phyloP scores from a whole-genome alignment of 1,284 basidiomycete species.

The Sporisorium iseilematis-ciliati region DNA sequence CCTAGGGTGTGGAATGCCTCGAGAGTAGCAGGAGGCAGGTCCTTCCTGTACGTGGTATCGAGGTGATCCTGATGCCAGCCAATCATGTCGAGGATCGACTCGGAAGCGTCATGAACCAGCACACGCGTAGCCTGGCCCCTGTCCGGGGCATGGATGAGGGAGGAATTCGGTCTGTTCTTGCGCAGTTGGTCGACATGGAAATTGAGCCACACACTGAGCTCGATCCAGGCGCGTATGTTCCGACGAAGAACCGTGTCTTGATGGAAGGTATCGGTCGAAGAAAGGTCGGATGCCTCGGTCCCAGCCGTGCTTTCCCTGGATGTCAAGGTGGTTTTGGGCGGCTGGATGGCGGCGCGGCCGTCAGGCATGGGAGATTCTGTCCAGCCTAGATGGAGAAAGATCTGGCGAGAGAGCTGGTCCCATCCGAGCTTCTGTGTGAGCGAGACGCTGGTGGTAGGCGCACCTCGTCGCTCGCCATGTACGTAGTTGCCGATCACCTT shows the following conservation, averaged over 20 bases:
- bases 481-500: conserved; percentile 48
- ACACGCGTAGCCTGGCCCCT: conserved; percentile 16
- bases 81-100: conserved; percentile 29
- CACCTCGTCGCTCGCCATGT: conserved; percentile 46
- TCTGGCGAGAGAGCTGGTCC: conserved; percentile 33
- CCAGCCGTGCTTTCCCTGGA: neutral
- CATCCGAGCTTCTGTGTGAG: conserved; percentile 49
- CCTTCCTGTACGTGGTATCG: conserved; percentile 18
- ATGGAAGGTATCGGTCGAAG: neutral
- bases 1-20: conserved; percentile 38
- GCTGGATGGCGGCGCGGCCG: conserved; percentile 31
- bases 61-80: conserved; percentile 29
- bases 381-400: conserved; percentile 46
- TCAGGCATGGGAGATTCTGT: conserved; percentile 28
- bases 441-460: conserved; percentile 27
- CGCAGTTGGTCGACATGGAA: conserved; percentile 29
- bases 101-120: conserved; percentile 11
- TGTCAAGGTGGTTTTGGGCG: neutral
- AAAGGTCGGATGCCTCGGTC: no score
- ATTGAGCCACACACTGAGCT: conserved; percentile 43
- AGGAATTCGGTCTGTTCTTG: conserved; percentile 18
- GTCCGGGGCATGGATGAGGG: conserved; percentile 9
- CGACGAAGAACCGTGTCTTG: conserved; percentile 13
- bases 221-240: conserved; percentile 53
- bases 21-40: conserved; percentile 14